phyloP scores from a whole-genome alignment of 768 basidiomycete species.

The Panus rudis region DNA sequence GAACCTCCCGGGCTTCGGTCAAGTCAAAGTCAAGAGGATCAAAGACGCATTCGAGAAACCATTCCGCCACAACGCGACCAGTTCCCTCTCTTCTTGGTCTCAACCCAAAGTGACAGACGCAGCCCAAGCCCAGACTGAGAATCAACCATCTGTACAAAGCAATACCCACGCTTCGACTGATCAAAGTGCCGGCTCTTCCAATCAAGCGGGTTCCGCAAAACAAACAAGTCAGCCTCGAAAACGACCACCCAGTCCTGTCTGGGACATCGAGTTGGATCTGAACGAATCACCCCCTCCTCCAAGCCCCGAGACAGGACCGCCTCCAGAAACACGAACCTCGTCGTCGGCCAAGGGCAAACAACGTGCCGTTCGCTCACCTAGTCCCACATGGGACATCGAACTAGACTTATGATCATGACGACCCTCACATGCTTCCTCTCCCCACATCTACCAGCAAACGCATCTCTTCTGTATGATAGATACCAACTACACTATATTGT shows the following conservation, averaged over 20 bases:
- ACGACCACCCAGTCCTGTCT: constrained; percentile 44
- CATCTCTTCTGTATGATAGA: too few species aligned
- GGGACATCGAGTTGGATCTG: constrained; percentile 68
- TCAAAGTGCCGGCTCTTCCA: background rate
- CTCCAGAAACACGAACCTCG: background rate
- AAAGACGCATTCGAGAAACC: constrained; percentile 89
- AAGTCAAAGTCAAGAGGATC: constrained; percentile 86
- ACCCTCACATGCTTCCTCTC: too few species aligned
- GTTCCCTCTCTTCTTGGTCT: constrained; percentile 26
- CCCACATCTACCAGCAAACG: too few species aligned
- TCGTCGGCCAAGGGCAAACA: background rate
- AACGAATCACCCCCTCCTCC: constrained; percentile 21
- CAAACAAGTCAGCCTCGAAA: constrained; percentile 1
- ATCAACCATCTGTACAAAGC: background rate
- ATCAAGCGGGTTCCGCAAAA: background rate
- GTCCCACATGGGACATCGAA: constrained; percentile 36
- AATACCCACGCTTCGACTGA: background rate
- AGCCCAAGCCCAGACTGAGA: constrained; percentile 1
- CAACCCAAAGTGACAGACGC: too few species aligned
- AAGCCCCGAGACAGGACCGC: constrained; percentile 9
- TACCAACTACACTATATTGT: too few species aligned
- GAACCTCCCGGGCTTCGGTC: constrained; percentile 87
- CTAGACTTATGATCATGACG: too few species aligned
- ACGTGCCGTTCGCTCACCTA: constrained; percentile 16
- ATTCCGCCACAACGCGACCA: constrained; percentile 64